These are phyloP conservation scores for Colletotrichum limetticola DNA, from an alignment of 2,329 filamentous ascomycete species.

Conservation along the genomic window DNA sequence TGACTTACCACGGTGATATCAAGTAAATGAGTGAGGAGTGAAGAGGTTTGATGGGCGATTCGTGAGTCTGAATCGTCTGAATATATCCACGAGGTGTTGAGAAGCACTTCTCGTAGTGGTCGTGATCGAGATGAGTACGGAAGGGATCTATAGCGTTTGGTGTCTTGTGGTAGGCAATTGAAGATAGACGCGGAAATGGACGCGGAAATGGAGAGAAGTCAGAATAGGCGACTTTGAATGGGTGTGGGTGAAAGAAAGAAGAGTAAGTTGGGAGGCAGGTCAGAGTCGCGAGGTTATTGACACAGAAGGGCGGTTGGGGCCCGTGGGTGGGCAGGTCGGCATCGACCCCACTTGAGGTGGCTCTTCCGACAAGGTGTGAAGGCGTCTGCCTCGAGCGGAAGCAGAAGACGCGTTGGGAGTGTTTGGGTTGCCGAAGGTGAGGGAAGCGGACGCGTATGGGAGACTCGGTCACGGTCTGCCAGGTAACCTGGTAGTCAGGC, in stretches of 20 bases:
- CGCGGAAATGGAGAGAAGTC: background rate
- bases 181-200: too few species aligned
- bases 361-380: background rate
- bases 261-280: fast-evolving
- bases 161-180: background rate
- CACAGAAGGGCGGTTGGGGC: background rate
- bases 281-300: background rate
- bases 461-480: background rate
- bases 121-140: background rate
- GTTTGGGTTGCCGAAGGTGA: background rate
- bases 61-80: background rate
- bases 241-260: background rate
- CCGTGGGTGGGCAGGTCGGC: background rate
- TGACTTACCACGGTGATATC: background rate
- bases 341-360: background rate
- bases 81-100: background rate
- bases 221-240: background rate
- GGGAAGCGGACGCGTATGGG: background rate
- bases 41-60: background rate
- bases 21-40: too few species aligned
- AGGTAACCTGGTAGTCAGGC: background rate
- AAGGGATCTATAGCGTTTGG: background rate
- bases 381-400: background rate
- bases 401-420: background rate
- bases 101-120: background rate